A percentile compares a stretch with the other conserved stretches of the same genome.
Evolutionary conservation across 2,329 filamentous ascomycete species (phyloP).

Genomic region (Eutypa lata): DNA sequence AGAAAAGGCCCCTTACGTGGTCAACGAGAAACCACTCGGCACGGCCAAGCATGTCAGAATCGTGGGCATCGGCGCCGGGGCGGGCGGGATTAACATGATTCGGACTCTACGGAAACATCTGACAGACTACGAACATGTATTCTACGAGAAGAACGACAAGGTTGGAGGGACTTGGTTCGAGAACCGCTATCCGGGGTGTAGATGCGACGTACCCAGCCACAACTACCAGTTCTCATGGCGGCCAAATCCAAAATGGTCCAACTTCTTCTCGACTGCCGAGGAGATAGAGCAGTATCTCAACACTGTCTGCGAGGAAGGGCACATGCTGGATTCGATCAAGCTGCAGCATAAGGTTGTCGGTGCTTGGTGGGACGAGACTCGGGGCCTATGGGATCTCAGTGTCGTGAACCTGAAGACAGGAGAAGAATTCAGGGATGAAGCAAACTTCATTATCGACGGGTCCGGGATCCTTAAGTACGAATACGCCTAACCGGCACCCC

Average conservation of each 20-base stretch:
- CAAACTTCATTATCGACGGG: constrained; percentile 47
- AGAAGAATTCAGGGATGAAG: constrained; percentile 39
- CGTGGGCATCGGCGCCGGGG: constrained; percentile 42
- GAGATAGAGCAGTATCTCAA: constrained; percentile 57
- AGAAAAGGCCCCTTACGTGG: constrained; percentile 27
- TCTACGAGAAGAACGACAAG: constrained; percentile 56
- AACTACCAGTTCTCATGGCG: constrained; percentile 63
- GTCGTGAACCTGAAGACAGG: constrained; percentile 37
- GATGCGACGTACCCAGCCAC: constrained; percentile 56
- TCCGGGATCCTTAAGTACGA: constrained; percentile 52
- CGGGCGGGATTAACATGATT: constrained; percentile 42
- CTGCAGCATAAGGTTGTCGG: constrained; percentile 38
- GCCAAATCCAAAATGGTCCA: constrained; percentile 56
- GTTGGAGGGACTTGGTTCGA: constrained; percentile 59
- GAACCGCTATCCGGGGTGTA: constrained; percentile 56
- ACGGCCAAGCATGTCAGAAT: constrained; percentile 38
- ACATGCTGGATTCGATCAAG: constrained; percentile 42
- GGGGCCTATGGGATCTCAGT: constrained; percentile 39
- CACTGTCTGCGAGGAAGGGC: constrained; percentile 44
- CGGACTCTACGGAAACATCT: constrained; percentile 42
- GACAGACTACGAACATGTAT: constrained; percentile 40
- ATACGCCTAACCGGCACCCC: constrained; percentile 5
- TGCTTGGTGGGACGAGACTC: constrained; percentile 43
- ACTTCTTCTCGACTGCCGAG: constrained; percentile 50
- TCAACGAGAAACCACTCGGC: constrained; percentile 36